A percentile compares a stretch with the other conserved stretches of the same genome.
Evolutionary conservation across 208 protist genomes (phyloP).

Genomic region (Vickermania ingenoplastis): DNA sequence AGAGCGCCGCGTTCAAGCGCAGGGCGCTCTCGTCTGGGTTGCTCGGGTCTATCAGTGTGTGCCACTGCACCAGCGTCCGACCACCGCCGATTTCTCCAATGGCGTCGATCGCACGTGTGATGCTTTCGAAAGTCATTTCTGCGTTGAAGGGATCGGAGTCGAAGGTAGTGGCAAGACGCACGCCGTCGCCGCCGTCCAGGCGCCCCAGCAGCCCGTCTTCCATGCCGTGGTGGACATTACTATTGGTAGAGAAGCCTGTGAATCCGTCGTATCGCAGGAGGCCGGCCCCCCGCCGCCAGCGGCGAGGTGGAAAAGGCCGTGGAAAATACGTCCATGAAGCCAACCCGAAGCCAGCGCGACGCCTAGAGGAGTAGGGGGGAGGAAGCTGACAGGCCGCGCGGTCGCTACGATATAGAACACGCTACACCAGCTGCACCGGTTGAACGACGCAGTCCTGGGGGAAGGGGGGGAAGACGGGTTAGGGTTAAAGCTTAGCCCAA

Average conservation of each 20-base stretch:
- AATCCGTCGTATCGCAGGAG: background rate
- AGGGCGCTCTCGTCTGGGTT: conserved; percentile 18
- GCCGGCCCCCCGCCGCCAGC: background rate
- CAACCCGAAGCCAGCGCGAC: too few species aligned
- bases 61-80: conserved; percentile 20
- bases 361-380: too few species aligned
- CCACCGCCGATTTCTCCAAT: conserved; percentile 22
- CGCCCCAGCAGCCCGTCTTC: background rate
- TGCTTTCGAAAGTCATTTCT: conserved; percentile 19
- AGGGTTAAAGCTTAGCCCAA: too few species aligned
- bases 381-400: too few species aligned
- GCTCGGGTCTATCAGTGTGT: conserved; percentile 16
- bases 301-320: background rate
- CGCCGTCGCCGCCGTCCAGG: background rate
- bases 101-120: conserved; percentile 14
- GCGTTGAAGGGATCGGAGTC: conserved; percentile 10
- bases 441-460: too few species aligned
- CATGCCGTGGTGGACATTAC: background rate
- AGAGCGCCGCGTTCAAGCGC: conserved; percentile 10
- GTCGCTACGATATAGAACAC: too few species aligned
- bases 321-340: conserved; percentile 6
- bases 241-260: conserved; percentile 10
- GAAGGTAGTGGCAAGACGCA: conserved; percentile 13
- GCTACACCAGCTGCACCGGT: too few species aligned
- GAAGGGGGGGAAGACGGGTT: too few species aligned